Evolutionary conservation across 768 basidiomycete species (phyloP).

Genomic region (Lactarius quietus): DNA sequence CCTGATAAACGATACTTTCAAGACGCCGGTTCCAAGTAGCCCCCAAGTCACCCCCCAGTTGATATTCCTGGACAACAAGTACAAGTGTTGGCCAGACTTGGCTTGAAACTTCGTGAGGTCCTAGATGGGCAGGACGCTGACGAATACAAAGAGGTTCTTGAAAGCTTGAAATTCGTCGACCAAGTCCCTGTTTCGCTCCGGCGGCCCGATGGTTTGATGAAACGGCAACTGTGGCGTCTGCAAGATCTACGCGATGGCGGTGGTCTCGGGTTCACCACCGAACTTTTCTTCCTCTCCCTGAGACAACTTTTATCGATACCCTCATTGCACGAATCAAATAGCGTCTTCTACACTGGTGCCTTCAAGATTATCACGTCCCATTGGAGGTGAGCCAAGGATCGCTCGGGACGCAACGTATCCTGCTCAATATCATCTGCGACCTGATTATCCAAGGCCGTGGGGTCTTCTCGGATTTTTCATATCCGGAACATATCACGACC

Average conservation of each 20-base stretch:
- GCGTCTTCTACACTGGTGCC: no score
- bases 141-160: not conserved
- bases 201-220: no score
- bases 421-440: not conserved
- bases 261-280: no score
- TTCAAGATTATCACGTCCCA: no score
- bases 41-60: not conserved
- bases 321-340: no score
- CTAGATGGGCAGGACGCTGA: not conserved
- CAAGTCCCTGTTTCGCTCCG: not conserved
- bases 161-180: not conserved
- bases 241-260: no score
- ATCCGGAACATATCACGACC: not conserved
- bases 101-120: not conserved
- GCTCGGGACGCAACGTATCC: not conserved
- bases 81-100: not conserved
- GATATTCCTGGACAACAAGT: not conserved
- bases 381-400: no score
- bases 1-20: not conserved
- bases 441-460: not conserved
- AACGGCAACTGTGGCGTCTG: no score
- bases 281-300: no score
- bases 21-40: not conserved
- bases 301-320: no score
- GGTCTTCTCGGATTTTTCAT: not conserved